Evolutionary conservation across 768 basidiomycete species (phyloP), one percentile per base, ranked within the genome.

Genomic region (Boletus huronensis): DNA sequence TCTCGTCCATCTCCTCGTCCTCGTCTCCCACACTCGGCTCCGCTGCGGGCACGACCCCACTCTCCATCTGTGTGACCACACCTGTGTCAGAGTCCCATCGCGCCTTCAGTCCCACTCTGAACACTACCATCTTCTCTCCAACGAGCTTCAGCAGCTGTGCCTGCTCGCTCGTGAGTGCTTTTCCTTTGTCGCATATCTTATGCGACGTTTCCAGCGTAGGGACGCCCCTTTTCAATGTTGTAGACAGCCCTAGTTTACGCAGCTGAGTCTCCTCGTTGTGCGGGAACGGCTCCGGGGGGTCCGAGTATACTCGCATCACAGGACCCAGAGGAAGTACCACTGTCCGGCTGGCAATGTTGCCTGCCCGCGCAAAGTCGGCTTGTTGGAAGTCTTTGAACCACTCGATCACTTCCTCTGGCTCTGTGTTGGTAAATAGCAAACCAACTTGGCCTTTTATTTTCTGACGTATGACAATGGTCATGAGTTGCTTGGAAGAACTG

Each of bases 241-340:
- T 98, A 48, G 83, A 77, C 31, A 99, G 74, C 8, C 97, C 97
- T 34, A 98, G 81, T 70, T 90, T 91, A 52, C 97, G 85, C 49
- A 99, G 79, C 68, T 98, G 96, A 21, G 95, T 94, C 58, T 99
- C 97, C 75, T 98, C 93, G 64, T 93, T 94, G 71, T 98, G 94
- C 35, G 97, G 93, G 72, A 98, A 95, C 3, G 92, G 88, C 61
- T 94, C 87, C 36, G 88, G 82, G 0, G 88, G 89, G 58, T 89
- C 86, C 3, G 88, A 87, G 67, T 88, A 79, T 40, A 79, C 80
- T 58, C 83, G 81, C 85, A 94, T 82, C 51, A 98, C 83, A 21
- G 96, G 92, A 34, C 95, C 95, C 55, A 74, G 81, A 16, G 93
- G 89, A 17, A 99, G 77, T 31, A 78, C 74, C 53, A 97, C 82